Base-by-base conservation (phyloP, 768 basidiomycete genomes). In the Cystofilobasidium bisporidii region DNA sequence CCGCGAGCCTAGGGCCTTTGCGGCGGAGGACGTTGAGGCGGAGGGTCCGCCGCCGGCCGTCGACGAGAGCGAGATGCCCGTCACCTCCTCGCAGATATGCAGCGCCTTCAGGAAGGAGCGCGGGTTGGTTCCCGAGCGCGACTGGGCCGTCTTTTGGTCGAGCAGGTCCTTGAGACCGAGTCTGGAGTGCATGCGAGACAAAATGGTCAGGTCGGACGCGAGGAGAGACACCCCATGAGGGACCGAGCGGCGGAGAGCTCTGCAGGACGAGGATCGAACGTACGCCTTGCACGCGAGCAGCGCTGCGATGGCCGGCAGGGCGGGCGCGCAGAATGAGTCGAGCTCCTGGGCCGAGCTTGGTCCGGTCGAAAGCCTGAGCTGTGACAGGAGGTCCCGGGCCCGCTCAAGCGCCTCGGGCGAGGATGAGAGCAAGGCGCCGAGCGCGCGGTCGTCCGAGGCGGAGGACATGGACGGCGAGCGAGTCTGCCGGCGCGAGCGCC, bases 111-210 rank as follows among this genome's bases (percentile, higher is more conserved):
- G 3, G 53, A 56, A 56, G 15, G 53, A 18, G 6, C 53, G 53
- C 6, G 28, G 2, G 30, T 56, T 56, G 26, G 28, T 12, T 9
- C 53, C 30, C 28, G 30, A 32, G 15, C 20, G 11, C 17, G 53
- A 18, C 30, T 56, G 53, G 30, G 30, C 53, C 53, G 53, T 32
- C 53, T 56, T 56, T 17, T 56, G 53, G 53, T 56, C 53, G 53
- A 56, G 26, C 15, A 30, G 53, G 17, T 56, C 30, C 53, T 32
- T 56, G 28, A 56, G 17, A 14, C 53, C 53, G 53, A 56, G 53
- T 9, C 53, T 56, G 48, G 6, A 47, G 48, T 9, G 48, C 5
- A 11, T 3, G 48, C n/a, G 2, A 3, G 48, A 24, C 5, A 3
- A n/a, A 24, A 20, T 5, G 14, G 41, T 43, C 41, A 15, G 14